Base-by-base conservation (phyloP, 257 asterid species). In the Solanum gracilifrons region DNA sequence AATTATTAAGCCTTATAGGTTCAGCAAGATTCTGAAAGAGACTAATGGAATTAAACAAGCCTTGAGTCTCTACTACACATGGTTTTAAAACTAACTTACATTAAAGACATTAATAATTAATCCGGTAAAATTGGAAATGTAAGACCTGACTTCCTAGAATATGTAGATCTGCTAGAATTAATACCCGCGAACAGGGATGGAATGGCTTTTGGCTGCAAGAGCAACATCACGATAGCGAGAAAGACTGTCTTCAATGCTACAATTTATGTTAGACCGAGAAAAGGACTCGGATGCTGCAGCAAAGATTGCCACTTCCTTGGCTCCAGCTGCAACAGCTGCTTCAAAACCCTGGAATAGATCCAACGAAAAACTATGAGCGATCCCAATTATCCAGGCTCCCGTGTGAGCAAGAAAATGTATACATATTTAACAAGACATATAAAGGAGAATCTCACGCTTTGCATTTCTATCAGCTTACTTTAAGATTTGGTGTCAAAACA, bases 241-340 rank as follows among this genome's bases (percentile, higher is more conserved):
- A 85, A 95, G 96, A 91, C 98, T 94, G 51, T 93, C 98, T 89
- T 91, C 91, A 88, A 96, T 92, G 91, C 96, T 93, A 93, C 98
- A 96, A 87, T 96, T 96, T 87, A 96, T 88, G 88, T 95, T 95
- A 88, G 98, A 96, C 86, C 35, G 85, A 73, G 98, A 95, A 91
- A 96, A 96, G 83, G 97, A 96, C 91, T 96, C 98, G 5, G 99
- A 96, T 5, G 98, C 98, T 86, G 99, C 95, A 88, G 97, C 98
- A 94, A 96, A 95, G 83, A 96, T 87, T 87, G 99, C 98, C 84
- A 96, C 99, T 92, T 96, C 98, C 92, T 94, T 94, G 82, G 97
- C 98, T 87, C 98, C 99, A 77, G 97, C 93, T 35, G 89, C 93
- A 90, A 94, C 73, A 83, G 99, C 99, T 21, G 98, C 96, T 91